Conservation (phyloP, 192 early-diverging fungal genomes). For the Backusella tuberculispora region DNA sequence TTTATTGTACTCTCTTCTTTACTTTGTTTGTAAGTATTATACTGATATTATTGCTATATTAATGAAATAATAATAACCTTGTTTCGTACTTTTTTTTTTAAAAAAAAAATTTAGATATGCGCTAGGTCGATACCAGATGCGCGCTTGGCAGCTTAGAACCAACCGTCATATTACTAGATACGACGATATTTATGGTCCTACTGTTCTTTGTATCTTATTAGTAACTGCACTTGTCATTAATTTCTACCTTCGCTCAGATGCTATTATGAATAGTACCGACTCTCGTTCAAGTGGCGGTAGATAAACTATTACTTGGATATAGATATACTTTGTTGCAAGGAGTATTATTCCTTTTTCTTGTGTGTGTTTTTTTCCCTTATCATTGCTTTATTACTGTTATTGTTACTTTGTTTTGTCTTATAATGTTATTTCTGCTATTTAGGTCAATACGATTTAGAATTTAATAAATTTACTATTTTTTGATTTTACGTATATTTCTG, state of each 20-base stretch:
- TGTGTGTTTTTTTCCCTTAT: background rate
- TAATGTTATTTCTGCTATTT: background rate
- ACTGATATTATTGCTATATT: constrained; percentile 21
- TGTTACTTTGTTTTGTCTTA: background rate
- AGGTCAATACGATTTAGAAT: background rate
- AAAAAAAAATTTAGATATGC: constrained; percentile 31
- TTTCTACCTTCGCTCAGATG: constrained; percentile 37
- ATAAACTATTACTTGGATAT: background rate
- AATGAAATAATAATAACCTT: background rate
- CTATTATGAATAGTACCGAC: background rate
- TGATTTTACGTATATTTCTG: background rate
- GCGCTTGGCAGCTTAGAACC: constrained; percentile 38
- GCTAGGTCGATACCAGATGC: constrained; percentile 31
- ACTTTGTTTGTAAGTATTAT: constrained; percentile 70
- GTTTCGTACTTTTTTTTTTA: background rate
- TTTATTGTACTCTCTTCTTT: constrained; percentile 76
- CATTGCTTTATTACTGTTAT: background rate
- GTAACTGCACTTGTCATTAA: constrained; percentile 36
- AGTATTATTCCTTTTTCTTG: background rate
- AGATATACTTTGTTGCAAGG: background rate
- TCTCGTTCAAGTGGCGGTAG: background rate
- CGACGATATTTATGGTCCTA: constrained; percentile 41
- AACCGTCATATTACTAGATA: constrained; percentile 17
- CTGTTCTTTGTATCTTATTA: constrained; percentile 37
- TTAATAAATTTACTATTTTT: constrained; percentile 1